Evolutionary conservation across 2,329 filamentous ascomycete genomes (phyloP), one percentile per base, ranked within the genome.

Genomic region (Trichoderma gracile): DNA sequence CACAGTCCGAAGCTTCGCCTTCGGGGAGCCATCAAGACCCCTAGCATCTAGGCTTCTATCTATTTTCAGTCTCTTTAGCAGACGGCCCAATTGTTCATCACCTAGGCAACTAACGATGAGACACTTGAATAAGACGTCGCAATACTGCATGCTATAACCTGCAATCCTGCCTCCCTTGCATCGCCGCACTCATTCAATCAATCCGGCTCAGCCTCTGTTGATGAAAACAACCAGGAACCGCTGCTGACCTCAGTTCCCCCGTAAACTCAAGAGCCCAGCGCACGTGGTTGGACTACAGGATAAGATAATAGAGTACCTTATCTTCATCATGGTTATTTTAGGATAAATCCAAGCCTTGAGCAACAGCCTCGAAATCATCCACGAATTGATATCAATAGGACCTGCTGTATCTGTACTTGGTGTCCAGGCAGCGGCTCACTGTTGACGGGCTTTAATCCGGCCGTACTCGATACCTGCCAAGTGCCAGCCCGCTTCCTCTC

Each of bases 381-480:
- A 38, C 12, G 9, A 38, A 4, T 1, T 38, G 3, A 14, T 38
- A 38, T 14, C n/a, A n/a, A n/a, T 38, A 30, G n/a, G 49, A 52
- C 46, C 57, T 60, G 57, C 57, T 60, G 56, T 59, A 59, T 49
- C 43, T 40, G 56, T 59, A 40, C 56, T 33, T 50, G 9, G 21
- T 27, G 45, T 42, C 33, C 33, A 38, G 33, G 25, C 17, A 15
- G 33, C 33, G 33, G 33, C 33, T 14, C 56, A 45, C 43, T n/a
- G 52, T 19, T n/a, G 23, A 19, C n/a, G 19, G 52, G 12, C 52
- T 40, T 23, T 40, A 23, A 19, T 9, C 49, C 49, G 17, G 27
- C 49, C 9, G 49, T 52, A 52, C 27, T 33, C 49, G 14, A 19
- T 33, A 52, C 49, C 9, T 33, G 27, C n/a, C 17, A 45, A 45